Evolutionary conservation across 805 yeast genomes (phyloP), one percentile per base, ranked within the genome.

Genomic region (Suhomyces xylopsoci): DNA sequence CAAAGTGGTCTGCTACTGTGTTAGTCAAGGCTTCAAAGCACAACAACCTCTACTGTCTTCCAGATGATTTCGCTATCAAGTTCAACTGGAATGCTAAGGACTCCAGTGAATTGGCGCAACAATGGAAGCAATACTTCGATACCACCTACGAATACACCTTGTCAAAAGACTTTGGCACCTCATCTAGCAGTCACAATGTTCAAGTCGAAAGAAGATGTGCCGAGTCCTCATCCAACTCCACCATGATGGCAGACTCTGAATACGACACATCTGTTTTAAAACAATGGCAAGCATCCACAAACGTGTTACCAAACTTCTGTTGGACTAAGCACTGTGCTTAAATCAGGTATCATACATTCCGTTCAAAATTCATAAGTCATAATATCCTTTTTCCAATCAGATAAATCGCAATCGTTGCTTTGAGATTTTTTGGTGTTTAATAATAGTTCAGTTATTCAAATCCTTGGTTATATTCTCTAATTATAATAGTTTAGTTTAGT

Each of bases 281-380:
- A 49, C 30, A 50, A 51, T 40, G 51, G 51, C 49, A 22, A 34
- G 51, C 46, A 48, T 40, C 54, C 40, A 42, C 52, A 38, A 58
- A 56, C 48, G 50, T 58, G 32, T 56, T 58, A 48, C 61, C 61
- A 48, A 58, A 58, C 59, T 58, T 58, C 51, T 46, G 59, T 47
- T 58, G 59, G 59, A 45, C 51, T 5, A 49, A 34, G 22, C 44
- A 51, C 17, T 54, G 57, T 46, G 45, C 45, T 42, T 42, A 24
- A 42, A 42, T 24, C 19, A 22, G 26, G 8, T 42, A 7, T 12
- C 43, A 42, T 22, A 17, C 28, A 20, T 38, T 19, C 14, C 42
- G 14, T 19, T 17, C 36, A 38, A 17, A 38, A 38, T 17, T 38
- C 22, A 38, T 19, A 38, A 38, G 42, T 38, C 42, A 38, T 38